Base-by-base conservation (phyloP, 345 rosid species). In the Murraya koenigii region DNA sequence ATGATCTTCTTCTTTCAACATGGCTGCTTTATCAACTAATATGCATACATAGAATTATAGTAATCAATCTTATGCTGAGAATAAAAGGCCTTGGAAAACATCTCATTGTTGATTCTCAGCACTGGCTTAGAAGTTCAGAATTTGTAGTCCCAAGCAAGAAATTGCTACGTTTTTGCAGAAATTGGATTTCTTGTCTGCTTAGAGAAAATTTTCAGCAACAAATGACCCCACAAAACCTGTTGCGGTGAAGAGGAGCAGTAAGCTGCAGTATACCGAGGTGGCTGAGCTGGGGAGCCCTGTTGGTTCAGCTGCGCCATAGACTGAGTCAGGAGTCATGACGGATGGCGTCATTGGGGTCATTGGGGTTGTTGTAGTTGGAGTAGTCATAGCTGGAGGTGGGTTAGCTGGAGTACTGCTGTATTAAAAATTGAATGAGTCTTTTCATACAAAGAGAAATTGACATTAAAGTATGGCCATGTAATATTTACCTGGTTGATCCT, bases 231-330 rank as follows among this genome's bases (percentile, higher is more conserved):
- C 66, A 54, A 90, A 80, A 56, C 83, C 84, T 59, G 85, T 72
- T 55, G 87, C 79, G 41, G 85, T 71, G 79, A 87, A 80, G 76
- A 92, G 62, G 77, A 86, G 75, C 75, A 84, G 75, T 58, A 78
- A 74, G 84, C 84, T 80, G 80, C 72, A 75, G 58, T 91, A 82
- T 47, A 83, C 55, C 32, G 82, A 73, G 79, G 81, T 81, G 75
- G 99, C 92, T 66, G 97, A 91, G 86, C 80, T 95, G 44, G 98
- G 98, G 66, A 82, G 84, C 59, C 97, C 93, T 14, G 93, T 85
- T 72, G 99, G 98, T 84, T 89, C 97, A 65, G 91, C 91, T 58
- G 89, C 87, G 3, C 97, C 96, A 7, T 69, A 93, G 30, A 85
- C 80, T 56, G 90, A 68, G 52, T 89, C 86, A 25, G 95, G 88